These are phyloP conservation scores for Herpetospermum pedunculosum DNA, from an alignment of 306 rosid species.

Conservation along the genomic window DNA sequence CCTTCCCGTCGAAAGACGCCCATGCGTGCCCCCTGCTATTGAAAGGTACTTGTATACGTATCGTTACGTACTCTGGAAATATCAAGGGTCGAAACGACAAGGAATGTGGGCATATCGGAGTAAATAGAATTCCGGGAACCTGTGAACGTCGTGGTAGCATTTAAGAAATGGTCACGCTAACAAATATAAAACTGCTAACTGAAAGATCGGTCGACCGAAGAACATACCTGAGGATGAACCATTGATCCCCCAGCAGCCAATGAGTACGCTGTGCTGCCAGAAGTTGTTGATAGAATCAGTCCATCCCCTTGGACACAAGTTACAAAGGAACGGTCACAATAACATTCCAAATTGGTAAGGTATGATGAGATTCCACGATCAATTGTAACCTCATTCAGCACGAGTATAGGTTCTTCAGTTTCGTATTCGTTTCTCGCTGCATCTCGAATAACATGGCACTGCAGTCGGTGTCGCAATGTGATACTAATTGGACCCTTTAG, in stretches of 20 bases:
- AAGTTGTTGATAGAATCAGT: slow-evolving; percentile 77
- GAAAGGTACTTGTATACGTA: slow-evolving; percentile 80
- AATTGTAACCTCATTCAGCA: slow-evolving; percentile 83
- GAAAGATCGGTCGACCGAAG: background rate
- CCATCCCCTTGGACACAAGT: slow-evolving; percentile 98
- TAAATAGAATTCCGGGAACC: slow-evolving; percentile 95
- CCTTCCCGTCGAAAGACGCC: slow-evolving; percentile 95
- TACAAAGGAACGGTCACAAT: slow-evolving; percentile 81
- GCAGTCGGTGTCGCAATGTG: slow-evolving; percentile 73
- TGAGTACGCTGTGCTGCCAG: slow-evolving; percentile 96
- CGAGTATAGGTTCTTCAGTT: slow-evolving; percentile 84
- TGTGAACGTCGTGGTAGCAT: slow-evolving; percentile 10
- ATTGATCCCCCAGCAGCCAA: slow-evolving; percentile 99
- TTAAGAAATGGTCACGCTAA: background rate
- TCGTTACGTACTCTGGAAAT: slow-evolving; percentile 75
- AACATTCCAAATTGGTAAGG: slow-evolving; percentile 90
- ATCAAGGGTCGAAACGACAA: slow-evolving; percentile 83
- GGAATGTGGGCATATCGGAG: slow-evolving; percentile 92
- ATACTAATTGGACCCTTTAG: slow-evolving; percentile 86
- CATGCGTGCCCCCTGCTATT: slow-evolving; percentile 87
- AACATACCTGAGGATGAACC: slow-evolving; percentile 96
- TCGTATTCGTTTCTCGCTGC: slow-evolving; percentile 66
- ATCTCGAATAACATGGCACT: slow-evolving; percentile 74
- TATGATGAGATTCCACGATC: slow-evolving; percentile 95
- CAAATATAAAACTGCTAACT: background rate